Conservation (phyloP, 495 filamentous ascomycete species). For the Penicillium pulvis region DNA sequence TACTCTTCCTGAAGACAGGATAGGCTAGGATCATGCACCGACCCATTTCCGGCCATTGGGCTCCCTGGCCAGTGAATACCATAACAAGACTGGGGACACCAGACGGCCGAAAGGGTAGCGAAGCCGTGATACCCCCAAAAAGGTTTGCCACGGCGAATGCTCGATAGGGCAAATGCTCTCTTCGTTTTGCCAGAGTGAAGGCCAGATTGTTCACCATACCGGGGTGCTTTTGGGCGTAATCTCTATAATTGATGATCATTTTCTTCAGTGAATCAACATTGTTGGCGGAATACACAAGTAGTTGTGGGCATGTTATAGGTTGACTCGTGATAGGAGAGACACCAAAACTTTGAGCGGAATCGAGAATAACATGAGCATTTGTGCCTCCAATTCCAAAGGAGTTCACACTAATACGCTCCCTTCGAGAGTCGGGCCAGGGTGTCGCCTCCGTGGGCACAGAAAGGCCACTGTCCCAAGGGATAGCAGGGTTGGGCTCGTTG, state of each 20-base stretch:
- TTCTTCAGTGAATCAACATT: conserved; percentile 10
- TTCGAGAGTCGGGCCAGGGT: conserved; percentile 29
- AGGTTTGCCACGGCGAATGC: conserved; percentile 16
- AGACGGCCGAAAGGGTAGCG: background rate
- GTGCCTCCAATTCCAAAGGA: conserved; percentile 30
- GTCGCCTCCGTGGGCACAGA: conserved; percentile 22
- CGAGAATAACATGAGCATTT: conserved; percentile 30
- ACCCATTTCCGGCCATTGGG: conserved; percentile 45
- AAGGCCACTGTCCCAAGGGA: conserved; percentile 31
- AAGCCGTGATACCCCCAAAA: conserved; percentile 3
- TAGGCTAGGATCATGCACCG: conserved; percentile 26
- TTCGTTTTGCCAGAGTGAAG: background rate
- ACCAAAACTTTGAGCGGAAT: conserved; percentile 10
- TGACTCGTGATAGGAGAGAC: background rate
- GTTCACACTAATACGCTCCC: conserved; percentile 24
- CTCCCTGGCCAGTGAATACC: conserved; percentile 42
- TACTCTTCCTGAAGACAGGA: conserved; percentile 20
- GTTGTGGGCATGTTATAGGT: conserved; percentile 2
- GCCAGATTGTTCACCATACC: conserved; percentile 21
- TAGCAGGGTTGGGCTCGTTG: conserved; percentile 33
- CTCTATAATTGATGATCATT: background rate
- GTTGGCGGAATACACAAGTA: conserved; percentile 18
- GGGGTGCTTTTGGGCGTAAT: conserved; percentile 7
- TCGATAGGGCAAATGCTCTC: conserved; percentile 5
- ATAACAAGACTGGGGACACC: conserved; percentile 16